Evolutionary conservation across 495 filamentous ascomycete genomes (phyloP), one percentile per base, ranked within the genome.

Genomic region (Annulohypoxylon maeteangense): DNA sequence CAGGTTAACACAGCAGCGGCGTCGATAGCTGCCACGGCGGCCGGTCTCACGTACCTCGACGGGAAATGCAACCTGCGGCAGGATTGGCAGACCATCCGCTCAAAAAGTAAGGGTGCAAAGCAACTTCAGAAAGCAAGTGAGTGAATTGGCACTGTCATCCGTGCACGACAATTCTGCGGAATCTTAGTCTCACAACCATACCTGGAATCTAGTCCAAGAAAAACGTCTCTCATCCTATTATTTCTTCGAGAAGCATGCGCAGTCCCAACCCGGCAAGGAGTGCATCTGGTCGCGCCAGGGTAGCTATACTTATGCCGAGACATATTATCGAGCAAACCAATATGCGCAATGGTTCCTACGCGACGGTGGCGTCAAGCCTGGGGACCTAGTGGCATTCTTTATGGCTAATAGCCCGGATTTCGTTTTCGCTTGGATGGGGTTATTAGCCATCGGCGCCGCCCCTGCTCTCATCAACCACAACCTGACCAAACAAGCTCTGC

Each of bases 401-500:
- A 82, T 93, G 74, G 83, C 83, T 62, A 95, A 93, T 72, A 84
- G 85, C 7, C 84, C 87, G 0, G 89, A 92, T 73, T 93, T 92
- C 74, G 74, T 93, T 31, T 85, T 91, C 58, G 84, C 83, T 0
- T 88, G 88, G 85, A 70, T 92, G 45, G 90, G 83, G 0, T 75
- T 87, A 1, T 87, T 86, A 85, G 84, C 85, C 12, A 86, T 92
- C 67, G 91, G 90, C 0, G 87, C 86, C 34, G 90, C 87, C 4
- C 90, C 90, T 0, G 89, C 90, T n/a, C 83, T 90, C 67, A 90
- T 94, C 75, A 95, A 95, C 75, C 88, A 91, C 68, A 88, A 92
- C 72, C 82, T 94, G 0, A 78, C 83, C 23, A 87, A 87, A 0
- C 87, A 91, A 54, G 89, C 89, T 1, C 74, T 94, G 63, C 61